phyloP scores from a whole-genome alignment of 1,284 basidiomycete genomes.

The Golubevia pallescens region DNA sequence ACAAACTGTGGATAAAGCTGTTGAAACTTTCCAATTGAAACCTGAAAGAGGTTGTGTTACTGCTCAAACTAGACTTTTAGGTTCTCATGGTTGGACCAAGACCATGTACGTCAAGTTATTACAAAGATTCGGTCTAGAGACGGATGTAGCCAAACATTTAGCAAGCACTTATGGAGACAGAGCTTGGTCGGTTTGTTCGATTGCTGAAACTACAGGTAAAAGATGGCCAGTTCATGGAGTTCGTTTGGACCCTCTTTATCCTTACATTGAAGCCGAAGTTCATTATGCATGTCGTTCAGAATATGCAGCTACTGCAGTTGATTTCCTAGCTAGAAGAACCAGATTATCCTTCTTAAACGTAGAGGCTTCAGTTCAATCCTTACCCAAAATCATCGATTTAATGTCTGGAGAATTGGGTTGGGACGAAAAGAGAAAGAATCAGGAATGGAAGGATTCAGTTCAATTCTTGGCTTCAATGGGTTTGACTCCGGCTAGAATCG shows the following conservation, averaged over 20 bases:
- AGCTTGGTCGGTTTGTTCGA: slow-evolving; percentile 88
- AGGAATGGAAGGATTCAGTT: slow-evolving; percentile 44
- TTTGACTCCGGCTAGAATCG: slow-evolving; percentile 38
- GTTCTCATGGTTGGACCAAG: slow-evolving; percentile 91
- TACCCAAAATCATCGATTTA: slow-evolving; percentile 59
- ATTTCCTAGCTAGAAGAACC: slow-evolving; percentile 89
- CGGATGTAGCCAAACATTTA: slow-evolving; percentile 90
- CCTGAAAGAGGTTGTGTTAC: slow-evolving; percentile 74
- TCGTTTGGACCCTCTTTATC: slow-evolving; percentile 77
- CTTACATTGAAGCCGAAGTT: slow-evolving; percentile 92
- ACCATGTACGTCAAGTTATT: slow-evolving; percentile 97
- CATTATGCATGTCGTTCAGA: slow-evolving; percentile 88
- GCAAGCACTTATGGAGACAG: slow-evolving; percentile 94
- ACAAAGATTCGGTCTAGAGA: slow-evolving; percentile 81
- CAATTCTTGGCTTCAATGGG: slow-evolving; percentile 57
- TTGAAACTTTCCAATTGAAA: slow-evolving; percentile 77
- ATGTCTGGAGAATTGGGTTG: slow-evolving; percentile 62
- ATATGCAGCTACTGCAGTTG: slow-evolving; percentile 86
- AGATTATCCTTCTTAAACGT: slow-evolving; percentile 88
- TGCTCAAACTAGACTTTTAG: slow-evolving; percentile 80
- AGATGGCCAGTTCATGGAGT: slow-evolving; percentile 85
- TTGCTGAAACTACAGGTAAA: slow-evolving; percentile 78
- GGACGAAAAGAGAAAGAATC: slow-evolving; percentile 37
- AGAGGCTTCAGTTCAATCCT: slow-evolving; percentile 57
- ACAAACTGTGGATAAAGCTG: slow-evolving; percentile 88